Percentiles rank a stretch among this genome's conserved stretches.
Evolutionary conservation across 163 green algal species (phyloP).

Genomic region (Scenedesmus sp.): DNA sequence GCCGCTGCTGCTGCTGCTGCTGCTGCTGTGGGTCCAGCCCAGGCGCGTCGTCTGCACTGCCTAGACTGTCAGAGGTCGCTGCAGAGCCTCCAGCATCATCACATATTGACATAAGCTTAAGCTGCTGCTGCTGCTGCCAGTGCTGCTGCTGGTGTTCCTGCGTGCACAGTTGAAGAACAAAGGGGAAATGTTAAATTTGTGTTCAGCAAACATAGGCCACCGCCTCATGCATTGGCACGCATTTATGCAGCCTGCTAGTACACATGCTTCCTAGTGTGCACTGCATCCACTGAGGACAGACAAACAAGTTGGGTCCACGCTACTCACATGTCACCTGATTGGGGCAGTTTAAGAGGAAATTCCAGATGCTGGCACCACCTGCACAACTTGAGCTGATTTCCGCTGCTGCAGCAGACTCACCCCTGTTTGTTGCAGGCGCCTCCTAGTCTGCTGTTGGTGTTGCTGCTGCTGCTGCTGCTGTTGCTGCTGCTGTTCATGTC

Average conservation of each 20-base stretch:
- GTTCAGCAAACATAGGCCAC: background rate
- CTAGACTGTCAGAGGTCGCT: background rate
- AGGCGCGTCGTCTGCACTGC: background rate
- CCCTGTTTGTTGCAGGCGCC: background rate
- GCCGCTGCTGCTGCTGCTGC: slow-evolving; percentile 9
- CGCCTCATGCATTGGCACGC: background rate
- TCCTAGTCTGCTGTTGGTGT: background rate
- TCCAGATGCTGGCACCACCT: background rate
- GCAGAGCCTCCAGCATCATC: background rate
- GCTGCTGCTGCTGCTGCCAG: background rate
- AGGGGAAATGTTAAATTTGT: background rate
- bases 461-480: background rate
- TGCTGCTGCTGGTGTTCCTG: slow-evolving; percentile 13
- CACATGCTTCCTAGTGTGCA: background rate
- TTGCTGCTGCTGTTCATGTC: background rate
- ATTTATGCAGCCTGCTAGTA: background rate
- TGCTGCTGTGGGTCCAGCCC: background rate
- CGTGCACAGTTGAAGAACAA: background rate
- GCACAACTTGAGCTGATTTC: background rate
- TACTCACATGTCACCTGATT: no score
- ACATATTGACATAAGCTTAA: background rate
- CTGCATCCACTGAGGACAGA: no score
- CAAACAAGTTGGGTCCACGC: background rate
- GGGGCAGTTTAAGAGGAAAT: no score
- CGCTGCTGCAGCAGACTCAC: background rate